Conservation (phyloP, 495 filamentous ascomycete species). For the Neurospora pannonica region DNA sequence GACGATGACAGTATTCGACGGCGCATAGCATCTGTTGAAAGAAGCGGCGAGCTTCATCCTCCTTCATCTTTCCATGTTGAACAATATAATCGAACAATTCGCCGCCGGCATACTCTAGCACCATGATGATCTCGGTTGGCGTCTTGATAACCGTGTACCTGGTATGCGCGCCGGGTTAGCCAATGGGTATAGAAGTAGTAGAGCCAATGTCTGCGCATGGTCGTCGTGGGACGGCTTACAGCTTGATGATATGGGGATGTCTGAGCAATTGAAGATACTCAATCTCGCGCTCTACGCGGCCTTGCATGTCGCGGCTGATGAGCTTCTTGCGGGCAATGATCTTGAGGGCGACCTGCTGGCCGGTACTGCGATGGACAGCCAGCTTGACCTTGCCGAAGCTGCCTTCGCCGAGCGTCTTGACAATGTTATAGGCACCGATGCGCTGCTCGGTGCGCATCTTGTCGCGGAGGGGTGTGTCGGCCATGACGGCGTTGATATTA, state of each 20-base stretch:
- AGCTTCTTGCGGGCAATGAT: constrained; percentile 94
- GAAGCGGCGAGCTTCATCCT: constrained; percentile 85
- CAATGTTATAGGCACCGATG: constrained; percentile 80
- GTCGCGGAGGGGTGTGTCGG: constrained; percentile 24
- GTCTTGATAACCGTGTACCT: constrained; percentile 97
- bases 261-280: constrained; percentile 91
- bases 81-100: constrained; percentile 98
- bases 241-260: constrained; percentile 97
- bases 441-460: constrained; percentile 58
- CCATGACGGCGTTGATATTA: constrained; percentile 20
- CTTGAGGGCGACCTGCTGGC: constrained; percentile 91
- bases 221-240: constrained; percentile 45
- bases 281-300: constrained; percentile 93
- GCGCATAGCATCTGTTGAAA: constrained; percentile 99
- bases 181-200: constrained; percentile 1
- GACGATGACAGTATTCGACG: constrained; percentile 96
- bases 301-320: constrained; percentile 92
- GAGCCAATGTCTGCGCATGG: background rate
- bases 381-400: constrained; percentile 98
- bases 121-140: constrained; percentile 91
- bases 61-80: constrained; percentile 75
- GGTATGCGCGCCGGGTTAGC: constrained; percentile 1
- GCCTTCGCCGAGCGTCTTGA: constrained; percentile 88
- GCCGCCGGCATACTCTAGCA: constrained; percentile 91
- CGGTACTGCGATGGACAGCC: constrained; percentile 79